Evolutionary conservation across 2,329 filamentous ascomycete species (phyloP).

Genomic region (Zasmidium angulare): DNA sequence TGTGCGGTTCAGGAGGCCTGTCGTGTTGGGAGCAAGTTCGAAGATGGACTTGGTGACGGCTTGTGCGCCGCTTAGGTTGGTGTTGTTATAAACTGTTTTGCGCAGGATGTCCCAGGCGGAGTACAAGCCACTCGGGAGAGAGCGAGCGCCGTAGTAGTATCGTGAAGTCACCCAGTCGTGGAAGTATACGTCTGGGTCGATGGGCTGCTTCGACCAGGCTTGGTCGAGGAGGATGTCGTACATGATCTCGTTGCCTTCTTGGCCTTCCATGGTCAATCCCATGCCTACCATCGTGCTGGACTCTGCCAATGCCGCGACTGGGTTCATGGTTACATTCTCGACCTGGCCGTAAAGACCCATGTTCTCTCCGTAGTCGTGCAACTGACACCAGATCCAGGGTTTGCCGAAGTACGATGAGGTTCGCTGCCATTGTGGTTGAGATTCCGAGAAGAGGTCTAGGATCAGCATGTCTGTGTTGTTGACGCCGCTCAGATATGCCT

Average conservation of each 20-base stretch:
- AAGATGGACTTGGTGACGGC: constrained; percentile 49
- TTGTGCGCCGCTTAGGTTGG: constrained; percentile 40
- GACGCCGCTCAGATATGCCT: constrained; percentile 52
- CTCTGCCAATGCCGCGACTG: constrained; percentile 46
- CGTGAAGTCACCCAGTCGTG: constrained; percentile 46
- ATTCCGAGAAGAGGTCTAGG: constrained; percentile 53
- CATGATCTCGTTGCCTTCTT: constrained; percentile 56
- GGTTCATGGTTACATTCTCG: constrained; percentile 48
- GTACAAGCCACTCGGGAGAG: constrained; percentile 35
- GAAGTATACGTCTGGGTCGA: constrained; percentile 50
- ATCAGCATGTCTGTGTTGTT: constrained; percentile 50
- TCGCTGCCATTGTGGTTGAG: constrained; percentile 51
- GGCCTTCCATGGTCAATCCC: constrained; percentile 51
- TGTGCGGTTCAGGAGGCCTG: constrained; percentile 41
- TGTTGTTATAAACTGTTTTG: constrained; percentile 51
- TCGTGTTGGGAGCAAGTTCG: constrained; percentile 46
- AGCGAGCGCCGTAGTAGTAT: constrained; percentile 36
- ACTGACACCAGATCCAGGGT: constrained; percentile 56
- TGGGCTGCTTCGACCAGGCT: constrained; percentile 47
- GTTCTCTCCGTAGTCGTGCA: constrained; percentile 54
- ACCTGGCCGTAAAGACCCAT: constrained; percentile 50
- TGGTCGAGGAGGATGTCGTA: constrained; percentile 54
- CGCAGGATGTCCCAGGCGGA: constrained; percentile 50
- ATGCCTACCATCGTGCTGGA: constrained; percentile 47
- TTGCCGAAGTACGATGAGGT: constrained; percentile 54